Evolutionary conservation across 139 green algal species (phyloP).

Genomic region (Tetradesmus obliquus): DNA sequence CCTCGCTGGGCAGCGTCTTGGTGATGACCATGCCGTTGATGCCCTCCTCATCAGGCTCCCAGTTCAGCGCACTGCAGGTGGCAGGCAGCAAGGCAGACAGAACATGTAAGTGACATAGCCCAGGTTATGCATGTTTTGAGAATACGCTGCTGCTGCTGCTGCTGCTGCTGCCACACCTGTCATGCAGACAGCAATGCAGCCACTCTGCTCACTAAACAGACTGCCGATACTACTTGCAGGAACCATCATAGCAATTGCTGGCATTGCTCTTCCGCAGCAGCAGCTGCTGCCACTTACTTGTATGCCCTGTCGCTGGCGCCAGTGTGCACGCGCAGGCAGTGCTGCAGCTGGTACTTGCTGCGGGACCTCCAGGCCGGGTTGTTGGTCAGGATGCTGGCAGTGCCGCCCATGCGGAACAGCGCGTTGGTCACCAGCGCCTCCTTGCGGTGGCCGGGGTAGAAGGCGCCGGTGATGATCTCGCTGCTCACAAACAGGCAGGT

Average conservation of each 20-base stretch:
- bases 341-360: constrained; percentile 66
- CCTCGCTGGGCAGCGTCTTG: constrained; percentile 54
- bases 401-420: constrained; percentile 62
- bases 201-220: too few relatives aligned
- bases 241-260: too few relatives aligned
- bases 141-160: too few relatives aligned
- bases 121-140: too few relatives aligned
- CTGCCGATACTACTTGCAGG: too few relatives aligned
- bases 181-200: too few relatives aligned
- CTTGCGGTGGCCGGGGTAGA: constrained; percentile 55
- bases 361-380: constrained; percentile 51
- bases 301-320: constrained; percentile 52
- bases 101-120: too few relatives aligned
- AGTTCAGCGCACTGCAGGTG: constrained; percentile 38
- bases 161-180: too few relatives aligned
- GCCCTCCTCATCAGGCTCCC: constrained; percentile 42
- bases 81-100: too few relatives aligned
- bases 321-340: constrained; percentile 58
- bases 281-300: constrained; percentile 45
- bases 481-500: constrained; percentile 46
- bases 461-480: constrained; percentile 45
- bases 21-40: constrained; percentile 44
- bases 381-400: constrained; percentile 78
- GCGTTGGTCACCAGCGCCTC: constrained; percentile 61
- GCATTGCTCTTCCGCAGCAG: too few relatives aligned